Conservation (phyloP, 2,329 filamentous ascomycete species). For the Diaporthe vexans region DNA sequence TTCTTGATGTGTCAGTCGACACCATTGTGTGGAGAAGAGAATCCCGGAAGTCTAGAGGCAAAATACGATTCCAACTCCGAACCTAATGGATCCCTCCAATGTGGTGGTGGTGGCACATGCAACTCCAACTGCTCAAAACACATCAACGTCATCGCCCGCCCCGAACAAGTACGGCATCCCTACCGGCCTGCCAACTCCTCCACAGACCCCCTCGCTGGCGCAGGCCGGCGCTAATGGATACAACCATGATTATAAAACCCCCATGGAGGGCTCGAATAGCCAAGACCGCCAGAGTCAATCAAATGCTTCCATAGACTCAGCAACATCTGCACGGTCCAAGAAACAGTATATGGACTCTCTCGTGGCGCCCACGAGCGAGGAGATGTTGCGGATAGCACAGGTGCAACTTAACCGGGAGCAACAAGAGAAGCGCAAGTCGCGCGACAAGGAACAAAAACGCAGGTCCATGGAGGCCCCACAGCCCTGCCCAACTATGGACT, state of each 20-base stretch:
- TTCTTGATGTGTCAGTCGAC: not conserved
- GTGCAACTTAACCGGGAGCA: conserved; percentile 64
- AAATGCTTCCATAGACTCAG: conserved; percentile 44
- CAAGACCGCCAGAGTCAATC: conserved; percentile 37
- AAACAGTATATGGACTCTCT: conserved; percentile 66
- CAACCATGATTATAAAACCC: conserved; percentile 1
- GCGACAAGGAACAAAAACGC: conserved; percentile 53
- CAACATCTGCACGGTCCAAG: conserved; percentile 47
- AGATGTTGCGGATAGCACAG: conserved; percentile 63
- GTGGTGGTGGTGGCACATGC: conserved; percentile 20
- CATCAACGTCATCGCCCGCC: conserved; percentile 40
- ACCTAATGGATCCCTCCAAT: not conserved
- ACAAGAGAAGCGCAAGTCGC: conserved; percentile 58
- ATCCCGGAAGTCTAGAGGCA: not conserved
- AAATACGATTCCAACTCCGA: not conserved
- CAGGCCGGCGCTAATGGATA: not conserved
- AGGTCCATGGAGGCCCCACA: conserved; percentile 42
- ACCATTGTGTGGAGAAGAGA: not conserved
- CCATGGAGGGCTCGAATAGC: conserved; percentile 4
- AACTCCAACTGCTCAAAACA: not conserved
- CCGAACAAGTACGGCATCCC: conserved; percentile 16
- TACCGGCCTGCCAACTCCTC: conserved; percentile 34
- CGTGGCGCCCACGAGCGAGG: conserved; percentile 59
- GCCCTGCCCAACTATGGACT: conserved; percentile 16
- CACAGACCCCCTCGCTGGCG: conserved; percentile 25